Evolutionary conservation across 352 stramenopile genomes (phyloP), one percentile per base, ranked within the genome.

Genomic region (Phytophthora hybrid): DNA sequence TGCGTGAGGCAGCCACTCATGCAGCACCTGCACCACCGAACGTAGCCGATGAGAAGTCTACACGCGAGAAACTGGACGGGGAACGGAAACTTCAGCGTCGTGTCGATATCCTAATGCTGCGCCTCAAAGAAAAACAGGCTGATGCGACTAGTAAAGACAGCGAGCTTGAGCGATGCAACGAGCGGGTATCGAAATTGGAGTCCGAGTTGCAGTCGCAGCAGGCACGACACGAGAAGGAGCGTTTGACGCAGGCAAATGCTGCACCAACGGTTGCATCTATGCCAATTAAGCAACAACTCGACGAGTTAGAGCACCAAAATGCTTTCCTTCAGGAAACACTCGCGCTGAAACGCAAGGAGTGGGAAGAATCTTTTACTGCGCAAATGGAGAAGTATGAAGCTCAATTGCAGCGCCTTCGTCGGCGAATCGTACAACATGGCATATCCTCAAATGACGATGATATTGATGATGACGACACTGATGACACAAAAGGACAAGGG

Each of bases 1-100:
- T 97, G 13, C 87, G 87, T 8, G 81, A 93, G 23, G 81, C 75
- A 55, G 53, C 73, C 31, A 41, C 52, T 23, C 21, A 59, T 5
- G 23, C 41, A 7, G 16, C 68, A 52, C n/a, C 57, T 5, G 26
- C 46, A 4, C 26, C 55, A 7, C 32, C 51, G 16, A 44, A 63
- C 57, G 32, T 53, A 26, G 37, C 19, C 34, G 62, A 66, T n/a
- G 57, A 59, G 26, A 74, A 59, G 19, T 21, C 52, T 56, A 76
- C 56, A 63, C 64, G 52, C 49, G 77, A 65, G 58, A 81, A 84
- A 26, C 88, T 90, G 76, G 88, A 96, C 23, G 63, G 37, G 1
- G 89, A 93, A 46, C 91, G 92, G 31, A 92, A 85, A 59, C 70
- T 97, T 31, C 81, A 96, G 66, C 83, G 86, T 19, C 79, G 84